Conservation (phyloP, 2,329 filamentous ascomycete species). For the Alternaria solani region DNA sequence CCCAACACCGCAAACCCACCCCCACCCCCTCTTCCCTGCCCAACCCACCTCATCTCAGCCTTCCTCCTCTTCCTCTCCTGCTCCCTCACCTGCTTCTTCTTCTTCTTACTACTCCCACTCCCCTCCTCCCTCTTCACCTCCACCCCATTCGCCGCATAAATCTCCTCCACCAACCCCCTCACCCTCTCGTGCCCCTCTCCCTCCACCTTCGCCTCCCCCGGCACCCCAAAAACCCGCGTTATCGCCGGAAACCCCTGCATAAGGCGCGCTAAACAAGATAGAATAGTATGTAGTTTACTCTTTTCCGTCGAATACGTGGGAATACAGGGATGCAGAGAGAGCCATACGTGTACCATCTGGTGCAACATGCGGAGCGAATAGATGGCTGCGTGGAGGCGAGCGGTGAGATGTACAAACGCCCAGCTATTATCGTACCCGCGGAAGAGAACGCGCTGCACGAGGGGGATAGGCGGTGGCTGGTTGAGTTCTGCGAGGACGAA, state of each 20-base stretch:
- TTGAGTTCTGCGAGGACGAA: constrained; percentile 34
- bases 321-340: constrained; percentile 12
- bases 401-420: constrained; percentile 51
- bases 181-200: constrained; percentile 27
- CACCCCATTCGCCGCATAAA: constrained; percentile 39
- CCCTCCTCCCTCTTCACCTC: constrained; percentile 22
- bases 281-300: not conserved
- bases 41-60: constrained; percentile 18
- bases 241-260: constrained; percentile 37
- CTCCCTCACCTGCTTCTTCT: constrained; percentile 36
- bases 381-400: constrained; percentile 52
- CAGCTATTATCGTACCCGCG: constrained; percentile 47
- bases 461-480: constrained; percentile 24
- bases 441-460: constrained; percentile 33
- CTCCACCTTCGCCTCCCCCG: constrained; percentile 29
- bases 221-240: constrained; percentile 33
- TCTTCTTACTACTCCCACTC: constrained; percentile 29
- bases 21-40: not conserved
- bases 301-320: not conserved
- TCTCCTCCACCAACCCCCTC: constrained; percentile 33
- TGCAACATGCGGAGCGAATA: constrained; percentile 55
- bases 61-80: constrained; percentile 37
- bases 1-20: too few species aligned
- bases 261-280: constrained; percentile 20
- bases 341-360: constrained; percentile 45